These are phyloP conservation scores for Cryptosporidium andersoni DNA, from an alignment of 169 alveolate genomes.

Conservation along the genomic window DNA sequence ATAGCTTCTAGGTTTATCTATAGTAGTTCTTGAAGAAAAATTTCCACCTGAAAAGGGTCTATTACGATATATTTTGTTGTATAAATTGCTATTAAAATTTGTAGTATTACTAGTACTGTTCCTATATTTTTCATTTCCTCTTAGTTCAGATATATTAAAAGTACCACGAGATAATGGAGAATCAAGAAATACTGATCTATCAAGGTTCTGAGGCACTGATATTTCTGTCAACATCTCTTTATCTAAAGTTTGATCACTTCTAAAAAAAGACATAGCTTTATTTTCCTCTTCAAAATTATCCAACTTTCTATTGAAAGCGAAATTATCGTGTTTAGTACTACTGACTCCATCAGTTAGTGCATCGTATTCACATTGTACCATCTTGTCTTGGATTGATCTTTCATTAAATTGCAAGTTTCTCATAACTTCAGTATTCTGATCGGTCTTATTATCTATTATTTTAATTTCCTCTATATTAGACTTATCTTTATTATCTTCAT, in stretches of 20 bases:
- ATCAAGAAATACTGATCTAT: neutral
- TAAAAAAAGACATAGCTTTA: too few species aligned
- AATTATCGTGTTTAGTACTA: too few species aligned
- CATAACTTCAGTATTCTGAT: neutral
- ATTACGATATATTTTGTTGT: neutral
- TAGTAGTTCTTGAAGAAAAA: constrained; percentile 19
- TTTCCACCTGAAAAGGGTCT: neutral
- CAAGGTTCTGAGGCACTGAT: too few species aligned
- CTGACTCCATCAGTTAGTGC: too few species aligned
- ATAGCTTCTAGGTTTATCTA: constrained; percentile 6
- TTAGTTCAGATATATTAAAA: constrained; percentile 45
- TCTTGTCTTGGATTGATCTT: too few species aligned
- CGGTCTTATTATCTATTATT: neutral
- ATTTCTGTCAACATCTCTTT: too few species aligned
- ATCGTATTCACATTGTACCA: too few species aligned
- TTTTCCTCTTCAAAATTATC: too few species aligned
- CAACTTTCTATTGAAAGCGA: too few species aligned
- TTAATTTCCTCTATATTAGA: neutral
- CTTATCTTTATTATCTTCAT: too few species aligned
- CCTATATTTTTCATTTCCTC: neutral
- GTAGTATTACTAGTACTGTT: neutral
- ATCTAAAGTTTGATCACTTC: too few species aligned
- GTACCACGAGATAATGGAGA: constrained; percentile 66
- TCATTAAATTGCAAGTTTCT: too few species aligned
- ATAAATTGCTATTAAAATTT: neutral